Conservation (phyloP, 2,329 filamentous ascomycete genomes). For the Beauveria asiatica region DNA sequence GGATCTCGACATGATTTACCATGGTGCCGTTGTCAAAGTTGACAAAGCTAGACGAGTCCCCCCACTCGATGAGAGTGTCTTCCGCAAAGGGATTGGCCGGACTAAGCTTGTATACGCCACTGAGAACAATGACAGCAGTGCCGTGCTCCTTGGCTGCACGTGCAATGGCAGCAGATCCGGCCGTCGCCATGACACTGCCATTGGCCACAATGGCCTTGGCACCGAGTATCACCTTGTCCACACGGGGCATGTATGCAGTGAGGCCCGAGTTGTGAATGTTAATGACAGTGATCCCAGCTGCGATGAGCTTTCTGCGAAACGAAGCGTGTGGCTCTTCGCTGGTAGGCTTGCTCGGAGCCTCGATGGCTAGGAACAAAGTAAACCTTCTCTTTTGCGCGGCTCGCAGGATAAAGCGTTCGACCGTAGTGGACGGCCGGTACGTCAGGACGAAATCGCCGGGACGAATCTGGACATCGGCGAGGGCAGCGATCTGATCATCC, state of each 20-base stretch:
- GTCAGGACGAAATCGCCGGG: slow-evolving; percentile 88
- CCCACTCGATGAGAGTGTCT: slow-evolving; percentile 77
- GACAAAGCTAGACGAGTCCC: slow-evolving; percentile 68
- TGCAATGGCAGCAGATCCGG: slow-evolving; percentile 76
- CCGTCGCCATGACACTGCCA: slow-evolving; percentile 74
- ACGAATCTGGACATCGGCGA: slow-evolving; percentile 86
- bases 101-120: slow-evolving; percentile 88
- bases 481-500: slow-evolving; percentile 84
- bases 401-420: slow-evolving; percentile 81
- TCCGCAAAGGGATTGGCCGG: slow-evolving; percentile 81
- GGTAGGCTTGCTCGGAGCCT: slow-evolving; percentile 31
- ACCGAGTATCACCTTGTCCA: slow-evolving; percentile 89
- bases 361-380: slow-evolving; percentile 78
- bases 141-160: slow-evolving; percentile 75
- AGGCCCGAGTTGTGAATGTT: slow-evolving; percentile 76
- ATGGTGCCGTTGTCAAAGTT: slow-evolving; percentile 71
- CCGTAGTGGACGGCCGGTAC: slow-evolving; percentile 75
- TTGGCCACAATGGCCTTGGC: slow-evolving; percentile 84
- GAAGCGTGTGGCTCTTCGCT: slow-evolving; percentile 37
- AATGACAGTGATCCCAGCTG: slow-evolving; percentile 73
- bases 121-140: slow-evolving; percentile 79
- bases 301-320: slow-evolving; percentile 69
- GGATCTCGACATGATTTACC: slow-evolving; percentile 68
- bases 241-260: slow-evolving; percentile 88
- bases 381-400: slow-evolving; percentile 87